Base-by-base conservation (phyloP, 345 rosid species). In the Gossypium thurberi region DNA sequence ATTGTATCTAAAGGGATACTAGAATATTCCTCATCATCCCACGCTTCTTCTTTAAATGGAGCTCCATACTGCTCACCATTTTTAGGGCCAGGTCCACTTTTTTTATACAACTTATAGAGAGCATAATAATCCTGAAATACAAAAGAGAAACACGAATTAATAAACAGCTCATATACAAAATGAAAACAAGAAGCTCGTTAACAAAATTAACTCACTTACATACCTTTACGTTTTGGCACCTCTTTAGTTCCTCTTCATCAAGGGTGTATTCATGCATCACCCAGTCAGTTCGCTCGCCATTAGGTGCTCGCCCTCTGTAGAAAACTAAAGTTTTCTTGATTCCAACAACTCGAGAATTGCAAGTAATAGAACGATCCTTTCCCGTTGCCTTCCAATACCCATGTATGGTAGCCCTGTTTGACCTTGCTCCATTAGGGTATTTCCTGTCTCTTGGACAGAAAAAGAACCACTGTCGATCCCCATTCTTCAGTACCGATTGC, bases 21-120 rank as follows among this genome's bases (percentile, higher is more conserved):
- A 25, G 52, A 63, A 62, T 12, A 76, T 43, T 82, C 97, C 72
- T 82, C 90, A 71, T 85, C 93, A 11, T 47, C 83, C 98, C 97
- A 94, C 7, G 81, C 97, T 82, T 94, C 97, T 77, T 94, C 98
- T 70, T 78, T 78, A 71, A 94, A 94, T 10, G 93, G 97, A 43
- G 98, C 98, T 21, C 98, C 97, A 72, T 94, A 94, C 64, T 94
- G 97, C 83, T 88, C 97, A 71, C 98, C 98, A 18, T 94, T 92
- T 81, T 94, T 92, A 7, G 98, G 98, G 75, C 98, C 97, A 81
- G 93, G 85, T 61, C 98, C 98, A 73, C 97, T 94, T 67, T 94
- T 94, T 77, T 92, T 94, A 77, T 28, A 94, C 67, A 86, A 80
- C 83, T 94, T 94, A 76, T 89, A 90, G 73, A 94, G 92, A 60